These are phyloP conservation scores for Eutreptiella sp. DNA, from an alignment of 208 protist species.

Conservation along the genomic window DNA sequence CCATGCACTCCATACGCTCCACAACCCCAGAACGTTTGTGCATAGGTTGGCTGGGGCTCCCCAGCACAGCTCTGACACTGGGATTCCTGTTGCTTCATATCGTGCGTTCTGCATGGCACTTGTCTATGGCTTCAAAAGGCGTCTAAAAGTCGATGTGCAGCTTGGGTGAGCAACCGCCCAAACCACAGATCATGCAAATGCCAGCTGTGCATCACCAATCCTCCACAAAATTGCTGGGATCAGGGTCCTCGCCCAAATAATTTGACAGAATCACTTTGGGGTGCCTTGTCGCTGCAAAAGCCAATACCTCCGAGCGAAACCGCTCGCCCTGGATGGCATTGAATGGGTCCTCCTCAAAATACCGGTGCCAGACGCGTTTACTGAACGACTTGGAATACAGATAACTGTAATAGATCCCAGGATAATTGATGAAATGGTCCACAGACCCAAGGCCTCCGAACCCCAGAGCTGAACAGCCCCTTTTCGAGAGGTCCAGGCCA, in stretches of 20 bases:
- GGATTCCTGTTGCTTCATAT: too few species aligned
- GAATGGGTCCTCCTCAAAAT: slow-evolving; percentile 72
- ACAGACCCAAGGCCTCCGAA: slow-evolving; percentile 55
- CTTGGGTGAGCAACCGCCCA: too few species aligned
- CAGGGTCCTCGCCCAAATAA: slow-evolving; percentile 68
- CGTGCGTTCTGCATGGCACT: too few species aligned
- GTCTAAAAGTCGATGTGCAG: too few species aligned
- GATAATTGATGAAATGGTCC: slow-evolving; percentile 78
- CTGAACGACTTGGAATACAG: slow-evolving; percentile 71
- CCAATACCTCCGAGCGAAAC: slow-evolving; percentile 72
- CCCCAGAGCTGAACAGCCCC: neutral
- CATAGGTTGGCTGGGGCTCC: too few species aligned
- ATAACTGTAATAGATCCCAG: slow-evolving; percentile 81
- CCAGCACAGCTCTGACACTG: too few species aligned
- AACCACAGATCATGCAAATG: too few species aligned
- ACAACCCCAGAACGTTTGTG: too few species aligned
- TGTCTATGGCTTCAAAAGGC: too few species aligned
- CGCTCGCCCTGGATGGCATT: slow-evolving; percentile 68
- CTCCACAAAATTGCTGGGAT: slow-evolving; percentile 17
- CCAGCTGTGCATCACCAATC: too few species aligned
- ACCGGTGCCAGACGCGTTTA: slow-evolving; percentile 74
- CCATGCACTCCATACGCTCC: too few species aligned
- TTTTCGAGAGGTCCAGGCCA: slow-evolving; percentile 47
- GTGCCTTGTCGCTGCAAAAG: slow-evolving; percentile 69
- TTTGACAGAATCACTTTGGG: slow-evolving; percentile 59